Evolutionary conservation across 2,329 filamentous ascomycete genomes (phyloP).

Genomic region (Coleophoma crateriformis): DNA sequence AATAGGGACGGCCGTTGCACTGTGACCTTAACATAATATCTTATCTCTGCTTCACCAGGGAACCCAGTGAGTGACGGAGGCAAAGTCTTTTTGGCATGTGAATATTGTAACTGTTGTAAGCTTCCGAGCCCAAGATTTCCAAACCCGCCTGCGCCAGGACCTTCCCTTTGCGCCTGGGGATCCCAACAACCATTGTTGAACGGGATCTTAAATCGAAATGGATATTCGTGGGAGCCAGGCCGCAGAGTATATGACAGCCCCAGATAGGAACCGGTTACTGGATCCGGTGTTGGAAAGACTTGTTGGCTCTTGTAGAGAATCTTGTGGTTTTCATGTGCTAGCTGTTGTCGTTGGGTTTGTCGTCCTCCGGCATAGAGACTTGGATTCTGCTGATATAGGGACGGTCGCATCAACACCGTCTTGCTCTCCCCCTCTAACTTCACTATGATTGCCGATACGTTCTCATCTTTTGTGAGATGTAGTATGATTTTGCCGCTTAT

Average conservation of each 20-base stretch:
- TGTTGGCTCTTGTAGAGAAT: constrained; percentile 69
- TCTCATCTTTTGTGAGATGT: constrained; percentile 58
- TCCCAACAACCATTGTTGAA: constrained; percentile 63
- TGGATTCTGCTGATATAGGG: constrained; percentile 1
- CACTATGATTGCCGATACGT: constrained; percentile 67
- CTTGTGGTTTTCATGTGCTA: constrained; percentile 59
- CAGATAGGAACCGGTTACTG: constrained; percentile 18
- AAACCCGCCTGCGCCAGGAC: constrained; percentile 46
- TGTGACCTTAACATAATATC: constrained; percentile 94
- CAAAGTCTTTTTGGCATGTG: constrained; percentile 78
- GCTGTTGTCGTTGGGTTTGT: constrained; percentile 15
- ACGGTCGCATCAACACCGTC: constrained; percentile 43
- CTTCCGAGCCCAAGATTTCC: constrained; percentile 58
- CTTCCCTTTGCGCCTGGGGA: constrained; percentile 45
- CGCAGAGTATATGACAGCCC: constrained; percentile 51
- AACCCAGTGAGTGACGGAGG: constrained; percentile 88
- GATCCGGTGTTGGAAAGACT: constrained; percentile 54
- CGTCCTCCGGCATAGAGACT: not conserved
- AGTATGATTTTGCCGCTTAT: constrained; percentile 59
- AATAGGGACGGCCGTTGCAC: constrained; percentile 83
- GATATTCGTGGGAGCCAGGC: constrained; percentile 68
- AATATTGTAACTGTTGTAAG: constrained; percentile 54
- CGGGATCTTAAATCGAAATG: constrained; percentile 71
- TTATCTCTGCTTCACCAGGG: constrained; percentile 80
- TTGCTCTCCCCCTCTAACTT: constrained; percentile 78